phyloP scores from a whole-genome alignment of 106 monocot genomes.

The Narthecium ossifragum region DNA sequence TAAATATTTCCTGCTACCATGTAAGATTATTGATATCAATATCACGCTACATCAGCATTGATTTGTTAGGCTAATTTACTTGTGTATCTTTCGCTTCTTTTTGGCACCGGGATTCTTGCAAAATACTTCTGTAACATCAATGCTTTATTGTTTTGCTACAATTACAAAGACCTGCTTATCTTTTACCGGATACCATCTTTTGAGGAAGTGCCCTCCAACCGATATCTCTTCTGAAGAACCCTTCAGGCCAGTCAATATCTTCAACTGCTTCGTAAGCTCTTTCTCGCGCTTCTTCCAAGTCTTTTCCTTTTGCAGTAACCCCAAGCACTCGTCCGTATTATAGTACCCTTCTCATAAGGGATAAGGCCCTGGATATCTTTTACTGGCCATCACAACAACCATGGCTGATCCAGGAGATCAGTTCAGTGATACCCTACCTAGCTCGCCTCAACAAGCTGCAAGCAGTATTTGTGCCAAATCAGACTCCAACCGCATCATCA shows the following conservation, averaged over 20 bases:
- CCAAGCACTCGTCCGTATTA: constrained; percentile 84
- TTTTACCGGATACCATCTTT: too few species aligned
- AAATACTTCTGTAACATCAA: too few species aligned
- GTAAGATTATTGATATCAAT: too few species aligned
- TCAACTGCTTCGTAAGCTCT: constrained; percentile 77
- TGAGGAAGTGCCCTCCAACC: constrained; percentile 77
- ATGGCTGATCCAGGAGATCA: constrained; percentile 84
- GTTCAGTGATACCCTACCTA: constrained; percentile 46
- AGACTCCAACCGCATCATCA: constrained; percentile 90
- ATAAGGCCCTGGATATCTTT: constrained; percentile 79
- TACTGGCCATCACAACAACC: constrained; percentile 91
- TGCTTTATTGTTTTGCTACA: too few species aligned
- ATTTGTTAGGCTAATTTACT: too few species aligned
- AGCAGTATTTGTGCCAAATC: constrained; percentile 77
- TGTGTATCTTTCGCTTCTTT: too few species aligned
- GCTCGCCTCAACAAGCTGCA: constrained; percentile 71
- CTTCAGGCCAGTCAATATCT: constrained; percentile 71
- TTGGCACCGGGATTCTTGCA: too few species aligned
- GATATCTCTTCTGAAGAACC: constrained; percentile 73
- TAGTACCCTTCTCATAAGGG: constrained; percentile 64
- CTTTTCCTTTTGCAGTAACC: constrained; percentile 70
- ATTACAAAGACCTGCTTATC: too few species aligned
- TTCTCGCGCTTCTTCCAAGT: constrained; percentile 58
- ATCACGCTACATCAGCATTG: too few species aligned
- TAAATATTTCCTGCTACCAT: too few species aligned